phyloP scores from a whole-genome alignment of 768 basidiomycete species.

The Xerocomellus amylosporus region DNA sequence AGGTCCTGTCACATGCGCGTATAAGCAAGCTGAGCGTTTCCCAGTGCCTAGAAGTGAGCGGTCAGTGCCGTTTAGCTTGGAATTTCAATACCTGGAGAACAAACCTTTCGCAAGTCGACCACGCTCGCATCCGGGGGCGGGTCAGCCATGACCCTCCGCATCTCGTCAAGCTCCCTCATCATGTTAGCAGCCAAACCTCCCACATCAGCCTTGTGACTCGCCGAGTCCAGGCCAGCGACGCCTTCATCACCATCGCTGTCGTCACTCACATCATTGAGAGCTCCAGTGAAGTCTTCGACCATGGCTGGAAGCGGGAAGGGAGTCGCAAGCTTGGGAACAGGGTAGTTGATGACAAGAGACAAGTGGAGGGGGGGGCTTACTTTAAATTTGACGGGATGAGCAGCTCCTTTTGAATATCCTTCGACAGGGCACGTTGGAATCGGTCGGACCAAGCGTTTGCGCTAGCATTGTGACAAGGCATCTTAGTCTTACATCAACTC shows the following conservation, averaged over 20 bases:
- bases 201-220: neutral
- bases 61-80: neutral
- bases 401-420: too few species aligned
- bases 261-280: neutral
- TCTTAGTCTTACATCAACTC: too few species aligned
- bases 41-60: neutral
- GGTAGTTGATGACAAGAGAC: too few species aligned
- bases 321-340: too few species aligned
- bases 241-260: neutral
- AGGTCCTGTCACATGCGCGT: neutral
- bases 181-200: neutral
- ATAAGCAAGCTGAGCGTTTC: neutral
- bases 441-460: too few species aligned
- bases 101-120: neutral
- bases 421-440: too few species aligned
- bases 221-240: neutral
- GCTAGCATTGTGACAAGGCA: too few species aligned
- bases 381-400: too few species aligned
- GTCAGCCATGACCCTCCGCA: neutral
- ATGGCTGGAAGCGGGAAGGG: too few species aligned
- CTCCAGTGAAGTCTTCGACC: neutral
- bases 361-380: too few species aligned
- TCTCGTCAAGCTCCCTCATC: neutral
- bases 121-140: neutral
- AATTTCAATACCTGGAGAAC: neutral